phyloP scores from a whole-genome alignment of 2,329 filamentous ascomycete species.

The Nothophoma quercina region DNA sequence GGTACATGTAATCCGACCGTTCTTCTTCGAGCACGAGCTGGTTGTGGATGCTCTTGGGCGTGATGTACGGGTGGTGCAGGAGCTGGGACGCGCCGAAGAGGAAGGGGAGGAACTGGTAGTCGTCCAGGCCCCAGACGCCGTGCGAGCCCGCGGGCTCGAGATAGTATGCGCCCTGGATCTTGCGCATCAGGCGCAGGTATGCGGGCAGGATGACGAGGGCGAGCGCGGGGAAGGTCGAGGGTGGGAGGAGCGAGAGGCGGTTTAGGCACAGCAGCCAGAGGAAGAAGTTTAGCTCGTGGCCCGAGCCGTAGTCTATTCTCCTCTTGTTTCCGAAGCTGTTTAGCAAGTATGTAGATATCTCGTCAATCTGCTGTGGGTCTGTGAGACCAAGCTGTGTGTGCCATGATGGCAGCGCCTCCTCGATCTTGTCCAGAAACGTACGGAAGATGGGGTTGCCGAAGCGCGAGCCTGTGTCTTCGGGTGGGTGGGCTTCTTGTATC shows the following conservation, averaged over 20 bases:
- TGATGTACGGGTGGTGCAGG: constrained; percentile 70
- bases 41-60: constrained; percentile 76
- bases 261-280: constrained; percentile 96
- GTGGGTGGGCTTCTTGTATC: constrained; percentile 73
- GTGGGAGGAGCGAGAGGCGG: constrained; percentile 72
- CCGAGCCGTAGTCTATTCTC: constrained; percentile 91
- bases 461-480: constrained; percentile 86
- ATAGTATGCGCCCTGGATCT: constrained; percentile 90
- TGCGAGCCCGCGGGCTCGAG: constrained; percentile 76
- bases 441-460: constrained; percentile 96
- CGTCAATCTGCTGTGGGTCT: constrained; percentile 64
- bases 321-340: constrained; percentile 86
- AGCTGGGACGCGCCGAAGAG: constrained; percentile 59
- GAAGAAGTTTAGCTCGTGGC: constrained; percentile 96
- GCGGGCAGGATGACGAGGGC: constrained; percentile 80
- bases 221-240: constrained; percentile 73
- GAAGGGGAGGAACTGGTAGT: constrained; percentile 63
- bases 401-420: constrained; percentile 62
- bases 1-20: constrained; percentile 82
- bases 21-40: constrained; percentile 87
- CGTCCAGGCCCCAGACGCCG: constrained; percentile 62
- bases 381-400: constrained; percentile 67
- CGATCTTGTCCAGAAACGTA: constrained; percentile 75
- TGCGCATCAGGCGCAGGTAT: constrained; percentile 87
- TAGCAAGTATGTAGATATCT: constrained; percentile 80